Conservation (phyloP, 139 green algal genomes). For the Micractinium sp. region DNA sequence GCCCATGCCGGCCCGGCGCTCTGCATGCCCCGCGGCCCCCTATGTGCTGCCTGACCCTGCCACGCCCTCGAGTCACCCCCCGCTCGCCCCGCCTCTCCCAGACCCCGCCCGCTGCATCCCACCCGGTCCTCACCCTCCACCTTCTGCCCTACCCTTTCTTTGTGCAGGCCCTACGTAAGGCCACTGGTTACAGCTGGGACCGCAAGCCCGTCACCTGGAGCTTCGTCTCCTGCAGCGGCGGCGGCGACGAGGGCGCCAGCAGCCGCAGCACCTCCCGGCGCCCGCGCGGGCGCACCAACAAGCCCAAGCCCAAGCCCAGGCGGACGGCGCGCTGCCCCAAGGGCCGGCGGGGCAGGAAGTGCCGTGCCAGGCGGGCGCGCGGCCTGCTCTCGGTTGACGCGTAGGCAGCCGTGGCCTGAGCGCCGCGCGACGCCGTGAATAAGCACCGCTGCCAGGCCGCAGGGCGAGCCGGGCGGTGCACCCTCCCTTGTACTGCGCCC, state of each 20-base stretch:
- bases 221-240: not conserved
- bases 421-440: no score
- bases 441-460: no score
- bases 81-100: not conserved
- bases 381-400: no score
- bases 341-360: not conserved
- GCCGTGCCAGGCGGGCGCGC: not conserved
- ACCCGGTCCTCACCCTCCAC: not conserved
- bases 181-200: slow-evolving; percentile 3
- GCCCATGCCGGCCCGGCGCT: no score
- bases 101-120: no score
- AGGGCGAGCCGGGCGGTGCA: no score
- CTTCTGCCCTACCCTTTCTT: no score
- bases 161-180: not conserved
- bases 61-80: no score
- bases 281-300: not conserved
- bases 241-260: not conserved
- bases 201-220: slow-evolving; percentile 17
- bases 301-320: not conserved
- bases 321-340: not conserved
- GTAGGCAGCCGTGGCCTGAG: no score
- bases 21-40: no score
- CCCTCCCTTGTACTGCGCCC: no score
- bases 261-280: not conserved
- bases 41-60: no score